Percentiles rank a stretch among this genome's conserved stretches.
These are phyloP conservation scores for Biscogniauxia marginata DNA, from an alignment of 2,329 filamentous ascomycete genomes.

Conservation along the genomic window DNA sequence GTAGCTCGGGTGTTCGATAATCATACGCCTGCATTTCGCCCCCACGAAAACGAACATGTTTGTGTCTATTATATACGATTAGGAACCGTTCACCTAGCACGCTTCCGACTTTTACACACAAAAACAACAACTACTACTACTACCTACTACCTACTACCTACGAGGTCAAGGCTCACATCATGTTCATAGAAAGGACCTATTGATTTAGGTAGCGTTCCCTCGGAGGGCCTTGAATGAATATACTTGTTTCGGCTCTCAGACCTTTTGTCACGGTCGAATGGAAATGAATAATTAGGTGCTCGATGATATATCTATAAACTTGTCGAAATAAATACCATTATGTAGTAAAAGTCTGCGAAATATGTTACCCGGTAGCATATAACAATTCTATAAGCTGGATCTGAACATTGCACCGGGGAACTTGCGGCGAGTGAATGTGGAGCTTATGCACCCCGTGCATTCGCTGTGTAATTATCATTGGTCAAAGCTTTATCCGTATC, in stretches of 20 bases:
- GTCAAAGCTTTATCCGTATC: conserved; percentile 6
- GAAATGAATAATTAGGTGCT: no score
- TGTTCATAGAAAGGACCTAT: background rate
- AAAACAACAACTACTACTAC: no score
- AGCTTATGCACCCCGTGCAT: background rate
- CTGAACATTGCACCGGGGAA: no score
- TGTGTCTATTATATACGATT: background rate
- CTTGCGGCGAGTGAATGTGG: no score
- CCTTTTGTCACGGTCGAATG: no score
- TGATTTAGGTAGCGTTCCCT: background rate
- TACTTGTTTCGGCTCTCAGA: background rate
- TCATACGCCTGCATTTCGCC: conserved; percentile 1
- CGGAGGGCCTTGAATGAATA: background rate
- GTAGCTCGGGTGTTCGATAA: conserved; percentile 33
- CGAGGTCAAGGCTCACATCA: background rate
- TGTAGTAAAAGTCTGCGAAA: no score
- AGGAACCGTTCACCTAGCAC: background rate
- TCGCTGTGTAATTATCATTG: conserved; percentile 30
- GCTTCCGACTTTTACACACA: no score
- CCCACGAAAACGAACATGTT: background rate
- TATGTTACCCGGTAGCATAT: no score
- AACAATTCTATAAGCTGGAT: no score
- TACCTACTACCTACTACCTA: no score
- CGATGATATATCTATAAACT: no score
- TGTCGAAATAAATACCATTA: no score